Evolutionary conservation across 768 basidiomycete species (phyloP), one percentile per base, ranked within the genome.

Genomic region (Butyriboletus loyo): DNA sequence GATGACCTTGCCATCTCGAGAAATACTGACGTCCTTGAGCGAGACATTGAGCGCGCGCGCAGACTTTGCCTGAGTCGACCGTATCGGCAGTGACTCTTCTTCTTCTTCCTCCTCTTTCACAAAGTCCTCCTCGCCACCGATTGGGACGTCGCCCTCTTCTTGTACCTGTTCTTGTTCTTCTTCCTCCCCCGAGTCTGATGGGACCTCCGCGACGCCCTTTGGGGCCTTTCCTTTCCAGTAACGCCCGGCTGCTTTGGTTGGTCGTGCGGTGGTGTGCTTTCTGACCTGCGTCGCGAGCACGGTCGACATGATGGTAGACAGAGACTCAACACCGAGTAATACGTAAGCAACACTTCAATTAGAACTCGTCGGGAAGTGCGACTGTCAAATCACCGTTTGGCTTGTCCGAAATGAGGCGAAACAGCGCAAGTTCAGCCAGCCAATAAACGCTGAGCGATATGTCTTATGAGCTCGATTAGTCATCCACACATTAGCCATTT

Each of bases 171-270:
- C 71, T 30, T 72, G 75, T 1, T 79, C 82, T 54, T 83, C 80
- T 43, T 80, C 84, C 46, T 80, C 78, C 39, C 86, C 86, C 4
- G 84, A 85, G 58, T 88, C 87, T 7, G 86, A 86, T 21, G 80
- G 73, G 36, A 72, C 69, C 24, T 82, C 82, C 2, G 72, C 73
- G 31, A 73, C 77, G 41, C 88, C 89, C 68, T 90, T 92, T 1
- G 92, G 92, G 0, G 84, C 89, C 60, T 92, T 91, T 50, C 93
- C 93, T 60, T 88, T 89, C 85, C 91, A 90, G 70, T 96, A 95
- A 3, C 93, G 87, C 7, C 82, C 87, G 3, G 83, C 91, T 5
- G 93, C 90, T 46, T 78, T 75, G n/a, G 90, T 79, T 7, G 84
- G 78, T n/a, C 89, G 83, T 21, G 86, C 82, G 8, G 89, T 85